A percentile compares a stretch with the other conserved stretches of the same genome.
Evolutionary conservation across 495 filamentous ascomycete genomes (phyloP).

Genomic region (Penicillium riverlandense): DNA sequence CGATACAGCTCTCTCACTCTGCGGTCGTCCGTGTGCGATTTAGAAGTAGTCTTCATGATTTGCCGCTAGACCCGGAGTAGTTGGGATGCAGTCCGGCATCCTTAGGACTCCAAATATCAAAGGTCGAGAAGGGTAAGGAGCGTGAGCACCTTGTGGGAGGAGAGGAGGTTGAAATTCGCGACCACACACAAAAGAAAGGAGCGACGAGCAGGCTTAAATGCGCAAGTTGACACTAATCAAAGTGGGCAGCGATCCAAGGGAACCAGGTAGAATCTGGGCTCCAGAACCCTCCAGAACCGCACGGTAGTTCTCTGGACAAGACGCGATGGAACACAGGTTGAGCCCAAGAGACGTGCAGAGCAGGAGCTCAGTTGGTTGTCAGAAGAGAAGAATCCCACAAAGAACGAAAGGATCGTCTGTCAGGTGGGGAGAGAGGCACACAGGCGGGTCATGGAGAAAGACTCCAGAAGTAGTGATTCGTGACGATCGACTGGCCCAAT

Average conservation of each 20-base stretch:
- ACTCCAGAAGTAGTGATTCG: background rate
- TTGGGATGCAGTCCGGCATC: constrained; percentile 10
- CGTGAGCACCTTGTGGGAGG: too few species aligned
- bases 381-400: background rate
- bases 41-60: constrained; percentile 11
- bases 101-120: constrained; percentile 13
- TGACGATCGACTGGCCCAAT: background rate
- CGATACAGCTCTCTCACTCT: constrained; percentile 33
- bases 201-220: too few species aligned
- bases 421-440: background rate
- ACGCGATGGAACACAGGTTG: too few species aligned
- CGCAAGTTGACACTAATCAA: too few species aligned
- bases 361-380: background rate
- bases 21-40: constrained; percentile 11
- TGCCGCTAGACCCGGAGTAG: constrained; percentile 1
- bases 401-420: background rate
- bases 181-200: too few species aligned
- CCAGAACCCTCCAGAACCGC: too few species aligned
- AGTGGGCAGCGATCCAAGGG: too few species aligned
- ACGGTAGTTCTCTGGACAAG: too few species aligned
- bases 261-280: too few species aligned
- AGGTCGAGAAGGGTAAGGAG: constrained; percentile 12
- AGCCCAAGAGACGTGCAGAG: too few species aligned
- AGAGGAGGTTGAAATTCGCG: too few species aligned
- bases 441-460: background rate